A percentile compares a stretch with the other conserved stretches of the same genome.
phyloP scores from a whole-genome alignment of 192 early-diverging fungal genomes.

The Coemansia pectinata region DNA sequence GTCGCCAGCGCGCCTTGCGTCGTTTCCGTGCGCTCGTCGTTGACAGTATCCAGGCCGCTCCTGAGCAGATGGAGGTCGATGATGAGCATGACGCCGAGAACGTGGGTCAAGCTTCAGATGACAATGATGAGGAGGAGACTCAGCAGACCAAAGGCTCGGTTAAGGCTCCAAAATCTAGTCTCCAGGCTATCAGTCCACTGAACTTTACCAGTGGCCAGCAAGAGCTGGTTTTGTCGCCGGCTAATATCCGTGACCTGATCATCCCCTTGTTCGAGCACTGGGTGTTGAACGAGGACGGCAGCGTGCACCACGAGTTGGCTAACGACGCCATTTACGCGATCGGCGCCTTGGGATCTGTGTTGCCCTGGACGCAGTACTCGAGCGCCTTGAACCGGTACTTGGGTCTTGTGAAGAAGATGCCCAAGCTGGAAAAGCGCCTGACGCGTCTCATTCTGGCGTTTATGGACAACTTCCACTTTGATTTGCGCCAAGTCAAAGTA shows the following conservation, averaged over 20 bases:
- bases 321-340: conserved; percentile 81
- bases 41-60: conserved; percentile 5
- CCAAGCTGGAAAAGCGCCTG: conserved; percentile 78
- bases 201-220: conserved; percentile 24
- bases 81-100: background rate
- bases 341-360: conserved; percentile 62
- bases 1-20: conserved; percentile 80
- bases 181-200: conserved; percentile 17
- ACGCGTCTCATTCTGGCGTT: conserved; percentile 79
- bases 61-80: conserved; percentile 40
- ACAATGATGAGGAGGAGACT: conserved; percentile 7
- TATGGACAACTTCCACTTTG: conserved; percentile 92
- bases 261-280: conserved; percentile 87
- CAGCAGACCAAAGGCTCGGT: background rate
- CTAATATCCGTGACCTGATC: conserved; percentile 57
- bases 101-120: background rate
- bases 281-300: conserved; percentile 73
- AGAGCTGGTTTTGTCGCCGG: conserved; percentile 24
- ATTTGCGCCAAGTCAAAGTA: conserved; percentile 64
- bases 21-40: conserved; percentile 62
- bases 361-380: conserved; percentile 90
- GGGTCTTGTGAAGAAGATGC: conserved; percentile 61
- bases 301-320: conserved; percentile 72
- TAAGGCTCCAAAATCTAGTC: background rate
- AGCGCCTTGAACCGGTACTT: conserved; percentile 72